A percentile compares a stretch with the other conserved stretches of the same genome.
These are phyloP conservation scores for Eleusine coracana DNA, from an alignment of 176 grass and related monocot species.

Conservation along the genomic window DNA sequence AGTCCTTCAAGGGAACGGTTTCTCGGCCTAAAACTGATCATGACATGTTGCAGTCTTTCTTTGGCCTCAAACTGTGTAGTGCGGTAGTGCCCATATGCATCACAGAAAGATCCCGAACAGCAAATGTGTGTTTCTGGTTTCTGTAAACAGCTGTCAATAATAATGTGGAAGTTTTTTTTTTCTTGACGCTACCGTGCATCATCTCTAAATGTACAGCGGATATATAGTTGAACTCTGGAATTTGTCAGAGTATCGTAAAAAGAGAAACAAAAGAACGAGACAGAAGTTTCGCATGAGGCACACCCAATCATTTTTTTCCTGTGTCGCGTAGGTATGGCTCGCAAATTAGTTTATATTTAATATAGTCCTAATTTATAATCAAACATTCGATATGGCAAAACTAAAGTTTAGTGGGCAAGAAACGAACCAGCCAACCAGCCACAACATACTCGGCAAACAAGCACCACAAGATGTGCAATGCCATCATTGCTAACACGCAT, in stretches of 20 bases:
- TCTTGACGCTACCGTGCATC: neutral
- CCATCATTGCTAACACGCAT: neutral
- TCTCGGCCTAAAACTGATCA: neutral
- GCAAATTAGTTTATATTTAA: too few relatives aligned
- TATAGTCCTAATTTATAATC: too few relatives aligned
- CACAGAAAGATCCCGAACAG: neutral
- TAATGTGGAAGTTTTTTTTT: neutral
- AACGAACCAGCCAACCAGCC: neutral
- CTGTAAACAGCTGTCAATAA: neutral
- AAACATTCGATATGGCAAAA: too few relatives aligned
- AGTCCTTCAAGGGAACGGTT: neutral
- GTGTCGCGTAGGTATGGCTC: neutral
- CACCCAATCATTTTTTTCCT: neutral
- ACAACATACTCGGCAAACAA: neutral
- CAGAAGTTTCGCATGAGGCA: neutral
- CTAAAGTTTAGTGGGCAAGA: too few relatives aligned
- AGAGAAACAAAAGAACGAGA: too few relatives aligned
- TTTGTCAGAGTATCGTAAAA: too few relatives aligned
- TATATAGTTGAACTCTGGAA: neutral
- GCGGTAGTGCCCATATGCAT: neutral
- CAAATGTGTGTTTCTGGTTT: neutral
- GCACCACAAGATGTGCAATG: neutral
- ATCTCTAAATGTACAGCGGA: neutral
- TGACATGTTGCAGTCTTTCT: neutral
- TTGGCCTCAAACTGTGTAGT: neutral